Base-by-base conservation (phyloP, 106 monocot genomes). In the Acorus gramineus region DNA sequence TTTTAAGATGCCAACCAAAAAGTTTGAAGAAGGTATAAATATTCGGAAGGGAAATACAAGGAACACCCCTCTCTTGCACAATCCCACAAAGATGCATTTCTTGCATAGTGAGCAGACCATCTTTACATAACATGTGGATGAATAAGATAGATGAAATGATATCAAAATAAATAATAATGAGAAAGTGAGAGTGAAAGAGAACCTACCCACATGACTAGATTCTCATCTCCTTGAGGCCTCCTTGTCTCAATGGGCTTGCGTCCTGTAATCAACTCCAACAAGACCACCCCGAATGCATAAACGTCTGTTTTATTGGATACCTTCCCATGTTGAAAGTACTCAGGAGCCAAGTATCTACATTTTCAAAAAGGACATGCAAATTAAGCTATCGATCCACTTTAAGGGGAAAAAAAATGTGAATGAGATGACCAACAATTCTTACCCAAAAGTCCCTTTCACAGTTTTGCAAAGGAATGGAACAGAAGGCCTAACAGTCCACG, bases 391-490 rank as follows among this genome's bases (percentile, higher is more conserved):
- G 28, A 1, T 28, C 28, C 28, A 28, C 28, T 28, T 28, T 28
- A 28, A 28, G 28, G 1, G 28, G 1, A 28, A 28, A 28, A 28
- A 28, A 28, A 28, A 28, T 28, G 28, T 28, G 28, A 28, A 28
- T 28, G 28, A 28, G 28, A 28, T 28, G 28, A 28, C 28, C 28
- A 9, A 6, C 42, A 57, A 4, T 11, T 56, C 53, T 66, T 80
- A 93, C 93, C 93, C 93, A 83, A 93, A 93, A 68, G 93, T 93
- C 66, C 93, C 93, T 73, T 80, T 88, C 43, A 93, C 93, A 46
- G 82, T 74, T 70, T 93, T 89, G 84, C 93, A 93, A 62, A 89
- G 88, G 68, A 89, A 82, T 59, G 93, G 93, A 11, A 89, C 60
- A 12, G 93, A 85, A 52, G 85, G 85, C 61, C 85, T 78, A 71